Evolutionary conservation across 2,329 filamentous ascomycete genomes (phyloP).

Genomic region (Cytospora mali): DNA sequence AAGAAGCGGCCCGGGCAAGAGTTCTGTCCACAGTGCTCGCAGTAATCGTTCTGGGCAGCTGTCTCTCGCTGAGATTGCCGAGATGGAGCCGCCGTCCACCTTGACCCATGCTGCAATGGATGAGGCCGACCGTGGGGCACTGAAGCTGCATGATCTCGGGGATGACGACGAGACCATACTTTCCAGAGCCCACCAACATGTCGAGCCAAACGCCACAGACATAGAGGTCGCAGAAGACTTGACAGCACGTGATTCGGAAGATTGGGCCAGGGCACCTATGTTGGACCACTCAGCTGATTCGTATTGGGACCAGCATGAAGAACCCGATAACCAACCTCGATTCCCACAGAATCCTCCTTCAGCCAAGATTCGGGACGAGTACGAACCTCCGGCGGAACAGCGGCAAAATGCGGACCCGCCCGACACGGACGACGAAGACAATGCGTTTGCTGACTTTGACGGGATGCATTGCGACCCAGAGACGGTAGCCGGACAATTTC

Average conservation of each 20-base stretch:
- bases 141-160: conserved; percentile 37
- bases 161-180: conserved; percentile 44
- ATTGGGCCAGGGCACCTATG: conserved; percentile 29
- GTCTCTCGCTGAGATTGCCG: conserved; percentile 59
- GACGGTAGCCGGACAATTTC: conserved; percentile 31
- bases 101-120: conserved; percentile 57
- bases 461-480: conserved; percentile 73
- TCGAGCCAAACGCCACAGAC: conserved; percentile 36
- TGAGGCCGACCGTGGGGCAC: conserved; percentile 50
- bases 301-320: conserved; percentile 26
- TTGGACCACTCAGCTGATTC: conserved; percentile 25
- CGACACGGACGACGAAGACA: conserved; percentile 66
- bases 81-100: conserved; percentile 54
- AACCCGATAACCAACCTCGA: conserved; percentile 12
- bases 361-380: conserved; percentile 26
- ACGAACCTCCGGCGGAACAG: conserved; percentile 37
- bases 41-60: conserved; percentile 49
- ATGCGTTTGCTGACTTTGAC: conserved; percentile 79
- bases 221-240: conserved; percentile 29
- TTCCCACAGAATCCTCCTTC: conserved; percentile 19
- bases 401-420: conserved; percentile 56
- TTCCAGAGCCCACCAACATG: conserved; percentile 40
- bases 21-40: conserved; percentile 48
- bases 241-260: conserved; percentile 13
- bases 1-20: conserved; percentile 58